These are phyloP conservation scores for Pythium myriotylum DNA, from an alignment of 352 stramenopile species.

Conservation along the genomic window DNA sequence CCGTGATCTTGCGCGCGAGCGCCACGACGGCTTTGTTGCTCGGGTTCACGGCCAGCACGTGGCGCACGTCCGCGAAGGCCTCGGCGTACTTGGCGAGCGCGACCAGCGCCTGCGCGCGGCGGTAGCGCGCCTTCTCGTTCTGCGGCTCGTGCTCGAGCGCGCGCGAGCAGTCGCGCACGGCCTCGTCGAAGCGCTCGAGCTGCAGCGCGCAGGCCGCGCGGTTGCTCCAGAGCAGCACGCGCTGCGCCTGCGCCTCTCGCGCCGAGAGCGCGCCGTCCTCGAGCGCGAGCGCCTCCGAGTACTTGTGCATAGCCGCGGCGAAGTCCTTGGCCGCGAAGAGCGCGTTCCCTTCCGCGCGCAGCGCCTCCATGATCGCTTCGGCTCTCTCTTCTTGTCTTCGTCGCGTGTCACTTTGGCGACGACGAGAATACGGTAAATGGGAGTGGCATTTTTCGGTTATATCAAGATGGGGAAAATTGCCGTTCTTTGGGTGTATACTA, in stretches of 20 bases:
- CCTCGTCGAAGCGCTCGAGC: constrained; percentile 57
- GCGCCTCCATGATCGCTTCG: constrained; percentile 46
- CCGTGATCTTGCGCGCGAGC: constrained; percentile 77
- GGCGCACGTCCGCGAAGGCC: constrained; percentile 70
- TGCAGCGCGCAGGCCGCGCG: constrained; percentile 74
- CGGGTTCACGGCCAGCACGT: constrained; percentile 71
- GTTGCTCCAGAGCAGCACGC: constrained; percentile 76
- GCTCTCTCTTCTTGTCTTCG: neutral
- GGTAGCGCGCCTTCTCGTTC: constrained; percentile 83
- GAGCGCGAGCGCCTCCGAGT: constrained; percentile 52
- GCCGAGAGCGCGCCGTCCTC: constrained; percentile 6
- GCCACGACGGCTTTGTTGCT: constrained; percentile 74
- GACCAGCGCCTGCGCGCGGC: constrained; percentile 72
- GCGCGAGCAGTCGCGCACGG: constrained; percentile 54
- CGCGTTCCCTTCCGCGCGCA: constrained; percentile 72
- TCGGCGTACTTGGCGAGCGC: constrained; percentile 65
- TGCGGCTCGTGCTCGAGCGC: constrained; percentile 48
- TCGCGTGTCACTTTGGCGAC: neutral
- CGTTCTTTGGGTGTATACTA: no score
- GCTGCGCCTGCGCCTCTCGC: constrained; percentile 42
- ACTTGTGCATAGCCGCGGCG: constrained; percentile 58
- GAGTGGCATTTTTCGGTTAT: neutral
- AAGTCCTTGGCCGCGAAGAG: constrained; percentile 79
- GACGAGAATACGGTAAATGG: neutral
- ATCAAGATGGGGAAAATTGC: no score